A percentile compares a stretch with the other conserved stretches of the same genome.
Conservation (phyloP, 2,329 filamentous ascomycete genomes). For the Cercospora sp. region DNA sequence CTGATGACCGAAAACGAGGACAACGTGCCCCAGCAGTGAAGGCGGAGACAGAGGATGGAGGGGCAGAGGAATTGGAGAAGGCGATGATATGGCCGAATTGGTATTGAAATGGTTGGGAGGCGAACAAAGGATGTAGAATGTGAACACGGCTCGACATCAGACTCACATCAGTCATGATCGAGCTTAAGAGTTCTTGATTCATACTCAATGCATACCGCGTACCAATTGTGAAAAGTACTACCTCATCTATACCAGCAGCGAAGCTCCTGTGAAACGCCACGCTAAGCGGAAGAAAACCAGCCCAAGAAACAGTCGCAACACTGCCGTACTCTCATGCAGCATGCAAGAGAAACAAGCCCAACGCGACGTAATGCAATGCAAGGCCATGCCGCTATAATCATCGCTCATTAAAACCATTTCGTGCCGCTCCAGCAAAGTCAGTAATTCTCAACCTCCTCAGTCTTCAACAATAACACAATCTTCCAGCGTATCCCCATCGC, state of each 20-base stretch:
- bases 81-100: background rate
- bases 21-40: no score
- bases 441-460: background rate
- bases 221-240: background rate
- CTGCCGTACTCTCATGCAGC: background rate
- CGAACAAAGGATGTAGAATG: no score
- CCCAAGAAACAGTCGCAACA: no score
- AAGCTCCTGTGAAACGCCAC: background rate
- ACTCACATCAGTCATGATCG: no score
- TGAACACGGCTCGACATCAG: no score
- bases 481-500: background rate
- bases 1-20: no score
- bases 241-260: background rate
- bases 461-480: background rate
- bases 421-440: background rate
- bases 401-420: background rate
- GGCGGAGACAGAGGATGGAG: background rate
- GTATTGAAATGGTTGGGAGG: background rate
- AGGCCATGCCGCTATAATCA: background rate
- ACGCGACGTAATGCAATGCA: background rate
- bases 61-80: background rate
- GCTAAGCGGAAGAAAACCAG: background rate
- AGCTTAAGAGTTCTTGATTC: background rate
- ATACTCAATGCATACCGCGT: background rate
- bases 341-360: background rate